phyloP scores from a whole-genome alignment of 2,329 filamentous ascomycete species.

The Stagonosporopsis vannaccii region DNA sequence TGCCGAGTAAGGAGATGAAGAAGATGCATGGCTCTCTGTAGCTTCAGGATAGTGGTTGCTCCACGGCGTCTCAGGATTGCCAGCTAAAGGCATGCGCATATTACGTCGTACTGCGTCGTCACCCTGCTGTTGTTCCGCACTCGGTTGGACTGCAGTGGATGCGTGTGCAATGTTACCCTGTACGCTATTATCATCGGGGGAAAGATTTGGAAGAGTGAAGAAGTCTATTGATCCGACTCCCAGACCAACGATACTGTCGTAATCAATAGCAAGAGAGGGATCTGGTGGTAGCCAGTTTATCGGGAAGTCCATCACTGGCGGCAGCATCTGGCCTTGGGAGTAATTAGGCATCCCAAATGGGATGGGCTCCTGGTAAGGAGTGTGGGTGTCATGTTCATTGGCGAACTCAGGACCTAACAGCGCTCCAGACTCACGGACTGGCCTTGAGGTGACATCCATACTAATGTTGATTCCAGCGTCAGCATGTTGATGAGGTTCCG shows the following conservation, averaged over 20 bases:
- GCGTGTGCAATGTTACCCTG: not conserved
- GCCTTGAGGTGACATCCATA: not conserved
- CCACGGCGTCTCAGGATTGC: not conserved
- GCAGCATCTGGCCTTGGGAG: not conserved
- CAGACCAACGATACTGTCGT: constrained; percentile 17
- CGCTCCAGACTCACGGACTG: too few species aligned
- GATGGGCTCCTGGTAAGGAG: not conserved
- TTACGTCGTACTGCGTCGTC: not conserved
- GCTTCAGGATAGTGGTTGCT: not conserved
- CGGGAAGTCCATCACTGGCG: constrained; percentile 8
- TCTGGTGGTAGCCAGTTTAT: constrained; percentile 20
- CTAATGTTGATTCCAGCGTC: too few species aligned
- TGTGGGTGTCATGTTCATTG: not conserved
- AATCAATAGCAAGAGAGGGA: constrained; percentile 16
- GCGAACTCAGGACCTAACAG: not conserved
- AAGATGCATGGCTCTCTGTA: not conserved
- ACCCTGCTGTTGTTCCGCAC: too few species aligned
- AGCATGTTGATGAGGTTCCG: not conserved
- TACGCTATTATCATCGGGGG: not conserved
- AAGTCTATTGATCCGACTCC: constrained; percentile 11
- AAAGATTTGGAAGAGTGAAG: constrained; percentile 4
- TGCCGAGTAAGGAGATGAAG: not conserved
- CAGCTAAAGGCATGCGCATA: not conserved
- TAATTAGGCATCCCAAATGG: not conserved
- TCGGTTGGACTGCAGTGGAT: too few species aligned